Conservation (phyloP, 108 stramenopile species). For the Cyclotella cryptica region DNA sequence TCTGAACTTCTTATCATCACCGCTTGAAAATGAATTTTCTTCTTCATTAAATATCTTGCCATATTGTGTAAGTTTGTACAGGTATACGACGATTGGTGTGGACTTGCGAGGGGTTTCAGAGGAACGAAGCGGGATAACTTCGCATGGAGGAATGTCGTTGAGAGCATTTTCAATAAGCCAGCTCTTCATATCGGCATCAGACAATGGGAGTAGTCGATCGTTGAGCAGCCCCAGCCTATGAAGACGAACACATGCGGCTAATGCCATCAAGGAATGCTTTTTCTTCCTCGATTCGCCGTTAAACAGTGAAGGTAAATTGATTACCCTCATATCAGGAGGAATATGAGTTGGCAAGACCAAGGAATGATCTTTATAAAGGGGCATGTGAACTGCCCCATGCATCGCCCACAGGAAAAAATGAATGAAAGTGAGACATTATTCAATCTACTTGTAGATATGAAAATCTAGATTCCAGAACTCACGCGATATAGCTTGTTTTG, state of each 20-base stretch:
- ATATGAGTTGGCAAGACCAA: slow-evolving; percentile 63
- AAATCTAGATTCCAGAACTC: neutral
- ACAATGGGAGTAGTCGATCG: slow-evolving; percentile 64
- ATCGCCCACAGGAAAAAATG: too few species aligned
- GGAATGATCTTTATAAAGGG: slow-evolving; percentile 45
- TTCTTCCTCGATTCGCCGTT: slow-evolving; percentile 24
- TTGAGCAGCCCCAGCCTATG: slow-evolving; percentile 57
- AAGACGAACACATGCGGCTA: slow-evolving; percentile 71
- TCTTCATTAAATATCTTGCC: slow-evolving; percentile 24
- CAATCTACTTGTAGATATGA: neutral
- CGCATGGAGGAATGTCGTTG: slow-evolving; percentile 2
- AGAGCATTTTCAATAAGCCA: slow-evolving; percentile 22
- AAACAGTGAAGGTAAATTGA: slow-evolving; percentile 52
- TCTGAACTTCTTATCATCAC: slow-evolving; percentile 21
- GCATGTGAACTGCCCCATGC: slow-evolving; percentile 49
- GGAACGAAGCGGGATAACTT: neutral
- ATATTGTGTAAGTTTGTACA: slow-evolving; percentile 36
- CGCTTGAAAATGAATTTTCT: slow-evolving; percentile 10
- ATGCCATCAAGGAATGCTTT: slow-evolving; percentile 53
- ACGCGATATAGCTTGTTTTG: slow-evolving; percentile 33
- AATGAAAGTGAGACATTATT: neutral
- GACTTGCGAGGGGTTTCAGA: neutral
- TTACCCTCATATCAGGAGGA: slow-evolving; percentile 32
- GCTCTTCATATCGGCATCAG: slow-evolving; percentile 36
- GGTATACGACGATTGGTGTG: slow-evolving; percentile 3